These are phyloP conservation scores for Geosmithia flava DNA, from an alignment of 2,329 filamentous ascomycete species.

Conservation along the genomic window DNA sequence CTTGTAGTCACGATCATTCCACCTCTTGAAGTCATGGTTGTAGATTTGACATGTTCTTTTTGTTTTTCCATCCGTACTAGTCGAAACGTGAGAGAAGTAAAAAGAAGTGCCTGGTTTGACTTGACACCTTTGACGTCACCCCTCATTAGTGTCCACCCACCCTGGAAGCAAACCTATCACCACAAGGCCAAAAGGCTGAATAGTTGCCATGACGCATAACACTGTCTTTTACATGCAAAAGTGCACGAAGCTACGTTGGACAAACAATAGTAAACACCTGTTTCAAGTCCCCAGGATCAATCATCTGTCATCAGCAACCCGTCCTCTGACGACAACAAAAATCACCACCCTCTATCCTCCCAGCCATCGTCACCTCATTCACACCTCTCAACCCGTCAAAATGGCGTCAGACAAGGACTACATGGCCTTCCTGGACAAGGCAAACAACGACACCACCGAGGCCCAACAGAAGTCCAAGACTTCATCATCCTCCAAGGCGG, in stretches of 20 bases:
- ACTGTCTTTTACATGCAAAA: not conserved
- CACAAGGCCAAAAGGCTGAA: not conserved
- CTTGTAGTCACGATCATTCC: too few relatives aligned
- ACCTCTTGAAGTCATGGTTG: too few relatives aligned
- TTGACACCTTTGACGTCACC: conserved; percentile 4
- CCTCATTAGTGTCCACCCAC: not conserved
- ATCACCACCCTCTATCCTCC: not conserved
- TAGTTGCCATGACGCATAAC: not conserved
- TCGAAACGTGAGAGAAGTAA: too few relatives aligned
- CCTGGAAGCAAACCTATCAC: not conserved
- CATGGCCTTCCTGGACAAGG: conserved; percentile 74
- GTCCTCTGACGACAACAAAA: not conserved
- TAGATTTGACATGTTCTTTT: too few relatives aligned
- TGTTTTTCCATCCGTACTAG: too few relatives aligned
- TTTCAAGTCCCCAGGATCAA: not conserved
- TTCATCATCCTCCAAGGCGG: conserved; percentile 3
- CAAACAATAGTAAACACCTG: not conserved
- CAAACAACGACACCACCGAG: conserved; percentile 64
- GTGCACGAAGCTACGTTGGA: not conserved
- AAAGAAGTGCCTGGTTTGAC: too few relatives aligned
- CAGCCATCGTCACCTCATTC: not conserved
- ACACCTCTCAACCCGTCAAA: conserved; percentile 9
- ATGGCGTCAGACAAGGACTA: conserved; percentile 78
- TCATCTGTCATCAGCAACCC: not conserved
- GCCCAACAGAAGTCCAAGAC: conserved; percentile 6